phyloP scores from a whole-genome alignment of 2,329 filamentous ascomycete genomes.

The Apiospora kogelbergensis region DNA sequence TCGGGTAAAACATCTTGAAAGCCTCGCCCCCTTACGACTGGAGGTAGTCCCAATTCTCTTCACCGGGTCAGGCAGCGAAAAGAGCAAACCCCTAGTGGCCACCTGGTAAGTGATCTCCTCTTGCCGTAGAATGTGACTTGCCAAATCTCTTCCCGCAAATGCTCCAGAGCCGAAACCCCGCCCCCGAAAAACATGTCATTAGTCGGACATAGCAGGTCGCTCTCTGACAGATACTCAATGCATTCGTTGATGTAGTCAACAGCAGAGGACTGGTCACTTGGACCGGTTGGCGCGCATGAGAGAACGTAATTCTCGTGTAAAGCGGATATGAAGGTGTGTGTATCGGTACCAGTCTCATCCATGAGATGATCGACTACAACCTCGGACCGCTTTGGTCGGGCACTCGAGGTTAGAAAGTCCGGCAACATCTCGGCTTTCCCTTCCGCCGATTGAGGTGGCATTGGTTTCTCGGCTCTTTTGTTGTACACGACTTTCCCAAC shows the following conservation, averaged over 20 bases:
- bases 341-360: conserved; percentile 91
- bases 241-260: conserved; percentile 82
- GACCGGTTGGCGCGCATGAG: conserved; percentile 67
- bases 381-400: conserved; percentile 62
- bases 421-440: conserved; percentile 57
- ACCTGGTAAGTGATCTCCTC: conserved; percentile 94
- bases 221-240: conserved; percentile 82
- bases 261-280: conserved; percentile 56
- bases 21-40: conserved; percentile 56
- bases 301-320: conserved; percentile 91
- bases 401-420: conserved; percentile 54
- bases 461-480: conserved; percentile 67
- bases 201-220: conserved; percentile 79
- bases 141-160: conserved; percentile 53
- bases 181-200: conserved; percentile 67
- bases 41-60: conserved; percentile 59
- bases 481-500: conserved; percentile 97
- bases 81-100: conserved; percentile 81
- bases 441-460: conserved; percentile 33
- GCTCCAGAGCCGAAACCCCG: conserved; percentile 49
- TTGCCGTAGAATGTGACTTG: conserved; percentile 77
- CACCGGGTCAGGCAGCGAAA: conserved; percentile 82
- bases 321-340: conserved; percentile 83
- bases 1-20: conserved; percentile 91
- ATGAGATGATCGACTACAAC: conserved; percentile 75